A percentile compares a stretch with the other conserved stretches of the same genome.
Evolutionary conservation across 2,329 filamentous ascomycete species (phyloP).

Genomic region (Chrysoporthe puriensis): DNA sequence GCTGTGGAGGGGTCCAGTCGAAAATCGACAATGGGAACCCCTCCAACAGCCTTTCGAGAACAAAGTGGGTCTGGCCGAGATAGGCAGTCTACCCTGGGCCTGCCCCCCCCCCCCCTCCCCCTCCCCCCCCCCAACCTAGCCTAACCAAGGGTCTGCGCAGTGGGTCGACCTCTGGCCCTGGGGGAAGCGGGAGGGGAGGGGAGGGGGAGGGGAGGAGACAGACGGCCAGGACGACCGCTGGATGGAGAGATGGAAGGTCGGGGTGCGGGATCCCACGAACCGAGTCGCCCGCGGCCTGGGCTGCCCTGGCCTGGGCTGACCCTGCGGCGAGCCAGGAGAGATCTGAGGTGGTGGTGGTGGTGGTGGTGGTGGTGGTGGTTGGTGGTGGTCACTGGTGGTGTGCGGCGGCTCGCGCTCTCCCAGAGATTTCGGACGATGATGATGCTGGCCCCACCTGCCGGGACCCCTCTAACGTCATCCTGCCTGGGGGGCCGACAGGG

Average conservation of each 20-base stretch:
- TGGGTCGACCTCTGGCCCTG: neutral
- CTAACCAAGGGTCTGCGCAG: neutral
- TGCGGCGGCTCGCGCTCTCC: neutral
- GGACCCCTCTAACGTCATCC: conserved; percentile 18
- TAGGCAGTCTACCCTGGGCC: conserved; percentile 11
- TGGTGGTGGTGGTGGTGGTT: neutral
- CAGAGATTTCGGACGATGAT: conserved; percentile 10
- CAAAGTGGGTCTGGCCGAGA: conserved; percentile 17
- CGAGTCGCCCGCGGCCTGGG: too few species aligned
- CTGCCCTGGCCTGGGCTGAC: too few species aligned
- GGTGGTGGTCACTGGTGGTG: neutral
- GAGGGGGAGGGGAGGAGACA: too few species aligned
- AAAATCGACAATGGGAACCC: neutral
- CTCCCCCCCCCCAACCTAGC: too few species aligned
- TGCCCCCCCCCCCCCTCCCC: neutral
- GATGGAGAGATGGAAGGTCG: too few species aligned
- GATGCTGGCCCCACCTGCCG: conserved; percentile 8
- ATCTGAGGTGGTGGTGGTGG: neutral
- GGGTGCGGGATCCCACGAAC: too few species aligned
- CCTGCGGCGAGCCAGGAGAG: neutral
- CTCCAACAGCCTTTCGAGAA: conserved; percentile 20
- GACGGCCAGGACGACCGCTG: too few species aligned
- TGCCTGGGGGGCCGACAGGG: conserved; percentile 6
- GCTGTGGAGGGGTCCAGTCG: neutral
- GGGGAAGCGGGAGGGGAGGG: neutral